Conservation (phyloP, 148 eudicot species). For the Drosera capensis region DNA sequence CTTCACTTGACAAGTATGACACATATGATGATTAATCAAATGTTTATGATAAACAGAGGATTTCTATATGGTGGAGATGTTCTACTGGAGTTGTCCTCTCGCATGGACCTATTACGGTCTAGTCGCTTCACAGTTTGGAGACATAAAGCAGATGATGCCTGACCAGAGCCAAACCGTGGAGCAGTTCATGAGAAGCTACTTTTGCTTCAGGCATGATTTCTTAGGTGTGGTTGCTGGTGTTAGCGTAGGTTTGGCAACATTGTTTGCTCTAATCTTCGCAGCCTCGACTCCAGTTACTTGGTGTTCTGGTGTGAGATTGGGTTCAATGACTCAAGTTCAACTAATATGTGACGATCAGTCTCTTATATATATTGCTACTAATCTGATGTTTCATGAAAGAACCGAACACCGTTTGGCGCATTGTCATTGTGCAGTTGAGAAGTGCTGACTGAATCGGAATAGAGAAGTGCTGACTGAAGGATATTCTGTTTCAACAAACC, state of each 20-base stretch:
- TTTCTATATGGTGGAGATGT: constrained; percentile 39
- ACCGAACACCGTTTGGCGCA: too few species aligned
- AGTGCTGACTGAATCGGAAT: too few species aligned
- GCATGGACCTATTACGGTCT: constrained; percentile 36
- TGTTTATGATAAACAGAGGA: constrained; percentile 11
- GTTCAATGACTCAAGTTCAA: too few species aligned
- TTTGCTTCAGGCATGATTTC: constrained; percentile 17
- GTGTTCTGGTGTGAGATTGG: too few species aligned
- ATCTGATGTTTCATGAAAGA: too few species aligned
- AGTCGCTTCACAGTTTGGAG: constrained; percentile 25
- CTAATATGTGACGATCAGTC: too few species aligned
- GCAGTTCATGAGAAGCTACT: constrained; percentile 11
- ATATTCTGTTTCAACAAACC: too few species aligned
- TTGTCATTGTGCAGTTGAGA: too few species aligned
- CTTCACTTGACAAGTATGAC: not conserved
- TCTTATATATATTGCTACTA: too few species aligned
- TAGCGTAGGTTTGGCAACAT: constrained; percentile 8
- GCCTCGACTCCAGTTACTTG: too few species aligned
- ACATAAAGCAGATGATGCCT: constrained; percentile 3
- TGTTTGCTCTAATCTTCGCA: constrained; percentile 28
- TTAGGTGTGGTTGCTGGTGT: constrained; percentile 16
- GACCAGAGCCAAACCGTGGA: constrained; percentile 7
- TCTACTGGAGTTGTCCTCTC: constrained; percentile 21
- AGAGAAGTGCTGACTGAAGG: too few species aligned
- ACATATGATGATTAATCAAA: not conserved